Percentiles rank a stretch among this genome's conserved stretches.
Evolutionary conservation across 78 protist genomes (phyloP).

Genomic region (Dictyostelium intermedium): DNA sequence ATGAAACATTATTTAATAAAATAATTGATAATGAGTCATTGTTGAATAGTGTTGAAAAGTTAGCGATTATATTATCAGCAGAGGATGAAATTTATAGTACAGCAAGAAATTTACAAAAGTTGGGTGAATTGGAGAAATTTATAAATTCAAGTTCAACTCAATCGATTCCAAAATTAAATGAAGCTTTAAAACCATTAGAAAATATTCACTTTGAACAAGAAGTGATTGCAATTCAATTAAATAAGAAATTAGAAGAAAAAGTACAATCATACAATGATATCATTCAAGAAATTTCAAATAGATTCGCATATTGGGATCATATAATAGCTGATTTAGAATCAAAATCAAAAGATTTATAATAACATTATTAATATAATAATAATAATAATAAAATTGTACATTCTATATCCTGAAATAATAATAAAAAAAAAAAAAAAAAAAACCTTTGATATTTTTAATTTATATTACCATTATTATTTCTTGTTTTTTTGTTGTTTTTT

Average conservation of each 20-base stretch:
- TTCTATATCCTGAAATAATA: not conserved
- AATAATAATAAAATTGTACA: not conserved
- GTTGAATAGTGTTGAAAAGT: slow-evolving; percentile 43
- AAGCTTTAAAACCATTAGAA: slow-evolving; percentile 42
- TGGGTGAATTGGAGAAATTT: slow-evolving; percentile 51
- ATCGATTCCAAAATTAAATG: not conserved
- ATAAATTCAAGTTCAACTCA: slow-evolving; percentile 17
- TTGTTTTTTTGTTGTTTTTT: not conserved
- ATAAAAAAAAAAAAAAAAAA: too few relatives aligned
- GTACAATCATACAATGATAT: slow-evolving; percentile 73
- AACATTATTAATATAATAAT: not conserved
- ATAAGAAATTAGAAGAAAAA: slow-evolving; percentile 58
- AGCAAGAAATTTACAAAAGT: slow-evolving; percentile 33
- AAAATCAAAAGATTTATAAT: not conserved
- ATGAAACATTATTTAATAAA: slow-evolving; percentile 26
- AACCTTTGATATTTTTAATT: not conserved
- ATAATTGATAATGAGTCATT: slow-evolving; percentile 34
- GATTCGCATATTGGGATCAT: slow-evolving; percentile 55
- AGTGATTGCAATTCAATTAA: slow-evolving; percentile 38
- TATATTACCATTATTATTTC: not conserved
- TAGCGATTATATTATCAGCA: slow-evolving; percentile 50
- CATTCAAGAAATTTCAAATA: slow-evolving; percentile 32
- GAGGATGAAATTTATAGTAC: slow-evolving; percentile 45
- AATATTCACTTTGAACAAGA: slow-evolving; percentile 59
- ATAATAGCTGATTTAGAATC: slow-evolving; percentile 10